Conservation (phyloP, 2,329 filamentous ascomycete species). For the Penicillium occitanis region DNA sequence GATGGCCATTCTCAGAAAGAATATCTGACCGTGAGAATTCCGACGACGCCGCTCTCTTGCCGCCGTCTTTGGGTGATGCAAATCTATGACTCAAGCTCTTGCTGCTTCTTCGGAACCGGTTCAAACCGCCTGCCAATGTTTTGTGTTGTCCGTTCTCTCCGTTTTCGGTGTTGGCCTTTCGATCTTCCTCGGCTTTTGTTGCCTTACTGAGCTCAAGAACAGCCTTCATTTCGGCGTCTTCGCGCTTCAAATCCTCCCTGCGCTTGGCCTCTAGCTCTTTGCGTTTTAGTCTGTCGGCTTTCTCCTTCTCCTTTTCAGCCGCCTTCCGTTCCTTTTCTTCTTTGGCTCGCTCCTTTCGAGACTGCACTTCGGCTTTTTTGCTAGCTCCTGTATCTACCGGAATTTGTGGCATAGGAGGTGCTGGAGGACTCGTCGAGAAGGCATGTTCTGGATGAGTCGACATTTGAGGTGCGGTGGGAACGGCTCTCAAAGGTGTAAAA, state of each 20-base stretch:
- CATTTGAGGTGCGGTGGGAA: slow-evolving; percentile 51
- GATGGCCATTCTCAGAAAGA: slow-evolving; percentile 13
- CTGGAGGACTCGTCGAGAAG: slow-evolving; percentile 23
- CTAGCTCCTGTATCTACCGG: slow-evolving; percentile 34
- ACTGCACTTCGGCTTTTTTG: slow-evolving; percentile 64
- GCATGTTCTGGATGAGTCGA: slow-evolving; percentile 38
- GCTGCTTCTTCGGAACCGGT: slow-evolving; percentile 67
- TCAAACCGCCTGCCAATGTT: slow-evolving; percentile 51
- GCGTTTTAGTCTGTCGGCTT: slow-evolving; percentile 56
- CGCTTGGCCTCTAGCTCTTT: slow-evolving; percentile 57
- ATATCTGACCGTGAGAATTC: slow-evolving; percentile 19
- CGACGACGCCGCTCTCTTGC: slow-evolving; percentile 34
- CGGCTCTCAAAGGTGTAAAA: slow-evolving; percentile 34
- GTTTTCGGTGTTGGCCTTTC: slow-evolving; percentile 24
- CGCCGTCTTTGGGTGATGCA: slow-evolving; percentile 35
- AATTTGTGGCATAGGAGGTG: slow-evolving; percentile 30
- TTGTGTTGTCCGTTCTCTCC: slow-evolving; percentile 27
- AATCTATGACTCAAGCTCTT: slow-evolving; percentile 79
- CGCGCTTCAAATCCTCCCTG: slow-evolving; percentile 51
- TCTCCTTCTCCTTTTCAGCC: slow-evolving; percentile 50
- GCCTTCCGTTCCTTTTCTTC: slow-evolving; percentile 60
- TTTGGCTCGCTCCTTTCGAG: slow-evolving; percentile 65
- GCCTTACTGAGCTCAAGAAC: slow-evolving; percentile 67
- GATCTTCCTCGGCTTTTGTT: slow-evolving; percentile 57
- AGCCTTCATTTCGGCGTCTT: slow-evolving; percentile 61